Base-by-base conservation (phyloP, 148 eudicot species). In the Silene latifolia region DNA sequence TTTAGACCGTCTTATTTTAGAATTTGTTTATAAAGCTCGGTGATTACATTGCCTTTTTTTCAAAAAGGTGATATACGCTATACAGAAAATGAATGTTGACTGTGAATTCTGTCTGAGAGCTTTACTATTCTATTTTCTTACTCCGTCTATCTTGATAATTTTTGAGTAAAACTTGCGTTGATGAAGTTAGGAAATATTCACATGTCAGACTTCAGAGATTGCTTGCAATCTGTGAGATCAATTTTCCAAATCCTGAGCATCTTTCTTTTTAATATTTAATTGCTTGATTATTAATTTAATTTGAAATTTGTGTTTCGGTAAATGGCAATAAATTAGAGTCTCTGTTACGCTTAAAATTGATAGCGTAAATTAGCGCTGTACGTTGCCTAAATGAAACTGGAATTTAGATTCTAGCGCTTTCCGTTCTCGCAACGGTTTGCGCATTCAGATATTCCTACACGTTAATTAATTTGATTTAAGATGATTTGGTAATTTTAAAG, bases 151-250 rank as follows among this genome's bases (percentile, higher is more conserved):
- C n/a, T n/a, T n/a, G n/a, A n/a, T n/a, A n/a, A n/a, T n/a, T n/a
- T n/a, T n/a, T n/a, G n/a, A 35, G 39, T 35, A 35, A 39, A 39
- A 39, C 0, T 3, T 39, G 44, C 44, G 0, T 39, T 39, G 44
- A 39, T 39, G 44, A 35, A 39, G 44, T 39, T 7, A 39, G 44
- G 44, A 39, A 39, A 6, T 39, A 29, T 85, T 82, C 90, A 87
- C 90, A 87, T 87, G 90, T 87, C 88, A 87, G 90, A 87, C 90
- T 87, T 87, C 88, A 69, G 88, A 87, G 90, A 65, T 85, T 87
- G 56, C 60, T 72, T 24, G 65, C 58, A 72, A 79, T 76, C 90
- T 39, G 39, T 87, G 90, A 87, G 86, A 87, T 78, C 13, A 77
- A 12, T 51, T 19, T 69, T 81, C 81, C 77, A 74, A 32, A 32